Base-by-base conservation (phyloP, 108 stramenopile species). In the Skeletonema potamos region DNA sequence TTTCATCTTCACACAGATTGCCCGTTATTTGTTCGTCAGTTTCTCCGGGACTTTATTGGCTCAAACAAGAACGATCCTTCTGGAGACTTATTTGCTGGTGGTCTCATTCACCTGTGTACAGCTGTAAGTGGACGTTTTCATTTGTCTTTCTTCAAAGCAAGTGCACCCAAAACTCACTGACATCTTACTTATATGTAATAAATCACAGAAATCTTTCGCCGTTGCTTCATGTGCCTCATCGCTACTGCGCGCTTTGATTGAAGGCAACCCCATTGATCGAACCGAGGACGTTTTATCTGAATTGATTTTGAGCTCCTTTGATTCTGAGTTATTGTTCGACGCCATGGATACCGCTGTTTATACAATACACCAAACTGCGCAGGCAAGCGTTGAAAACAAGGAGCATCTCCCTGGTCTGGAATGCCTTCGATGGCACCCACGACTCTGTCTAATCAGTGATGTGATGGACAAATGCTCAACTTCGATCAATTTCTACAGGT, bases 201-300 rank as follows among this genome's bases (percentile, higher is more conserved):
- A 7, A 48, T 24, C 24, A 27, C 29, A 81, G 80, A 62, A 64
- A 74, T 70, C 39, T 10, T 81, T 70, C 44, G 56, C 80, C 10
- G 65, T 74, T 10, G 70, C 68, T 48, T 51, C 80, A 9, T 61
- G 63, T 51, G 68, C 80, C 54, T 81, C 80, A 48, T 70, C 64
- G 1, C 43, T 81, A 13, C 32, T 74, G 54, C 80, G 80, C 27
- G 73, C 69, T 32, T 48, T 81, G 58, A 68, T 81, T 20, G 64
- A 61, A 26, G 79, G 79, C 57, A 80, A 48, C 46, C 72, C 73
- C 27, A 29, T 57, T 8, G 73, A 80, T 58, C 62, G 62, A 34
- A 60, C 72, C 10, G 46, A 64, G 58, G 80, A 81, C 54, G 54
- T 64, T 26, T 37, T 81, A 28, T 81, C 73, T 46, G 64, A 70